These are phyloP conservation scores for Pleurotus platypus DNA, from an alignment of 768 basidiomycete genomes.

Conservation along the genomic window DNA sequence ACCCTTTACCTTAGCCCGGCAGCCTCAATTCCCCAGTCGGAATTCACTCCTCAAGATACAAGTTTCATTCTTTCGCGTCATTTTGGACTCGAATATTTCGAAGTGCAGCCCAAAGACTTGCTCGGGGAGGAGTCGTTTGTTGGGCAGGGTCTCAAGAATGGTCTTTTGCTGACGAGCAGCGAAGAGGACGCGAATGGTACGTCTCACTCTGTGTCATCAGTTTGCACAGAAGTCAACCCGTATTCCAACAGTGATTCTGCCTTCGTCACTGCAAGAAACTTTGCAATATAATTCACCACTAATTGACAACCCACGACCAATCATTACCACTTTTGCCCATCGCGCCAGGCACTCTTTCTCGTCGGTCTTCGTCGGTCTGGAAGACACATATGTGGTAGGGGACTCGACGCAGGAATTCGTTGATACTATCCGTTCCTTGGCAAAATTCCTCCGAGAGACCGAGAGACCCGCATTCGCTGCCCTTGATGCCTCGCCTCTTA, in stretches of 20 bases:
- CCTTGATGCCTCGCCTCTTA: slow-evolving; percentile 51
- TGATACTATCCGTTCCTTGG: slow-evolving; percentile 38
- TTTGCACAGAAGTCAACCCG: slow-evolving; percentile 7
- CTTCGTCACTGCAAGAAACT: slow-evolving; percentile 43
- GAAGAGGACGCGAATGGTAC: slow-evolving; percentile 54
- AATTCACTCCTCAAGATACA: slow-evolving; percentile 49
- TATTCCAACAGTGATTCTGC: slow-evolving; percentile 47
- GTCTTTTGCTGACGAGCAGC: slow-evolving; percentile 53
- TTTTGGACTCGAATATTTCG: slow-evolving; percentile 67
- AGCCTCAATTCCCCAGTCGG: slow-evolving; percentile 28
- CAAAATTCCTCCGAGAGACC: slow-evolving; percentile 51
- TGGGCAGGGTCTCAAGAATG: slow-evolving; percentile 48
- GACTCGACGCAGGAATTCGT: slow-evolving; percentile 31
- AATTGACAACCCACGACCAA: slow-evolving; percentile 37
- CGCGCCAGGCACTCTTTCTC: slow-evolving; percentile 58
- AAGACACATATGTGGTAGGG: neutral
- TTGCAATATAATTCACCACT: slow-evolving; percentile 36
- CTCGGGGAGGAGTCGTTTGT: slow-evolving; percentile 47
- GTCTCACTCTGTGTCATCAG: neutral
- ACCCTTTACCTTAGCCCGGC: slow-evolving; percentile 59
- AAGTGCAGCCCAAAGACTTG: slow-evolving; percentile 29
- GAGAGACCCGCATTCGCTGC: slow-evolving; percentile 57
- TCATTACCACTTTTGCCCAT: slow-evolving; percentile 54
- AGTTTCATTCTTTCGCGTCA: slow-evolving; percentile 63
- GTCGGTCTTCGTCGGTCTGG: slow-evolving; percentile 38